A percentile compares a stretch with the other conserved stretches of the same genome.
phyloP scores from a whole-genome alignment of 225 moss, liverwort and hornwort genomes.

The Antitrichia curtipendula region DNA sequence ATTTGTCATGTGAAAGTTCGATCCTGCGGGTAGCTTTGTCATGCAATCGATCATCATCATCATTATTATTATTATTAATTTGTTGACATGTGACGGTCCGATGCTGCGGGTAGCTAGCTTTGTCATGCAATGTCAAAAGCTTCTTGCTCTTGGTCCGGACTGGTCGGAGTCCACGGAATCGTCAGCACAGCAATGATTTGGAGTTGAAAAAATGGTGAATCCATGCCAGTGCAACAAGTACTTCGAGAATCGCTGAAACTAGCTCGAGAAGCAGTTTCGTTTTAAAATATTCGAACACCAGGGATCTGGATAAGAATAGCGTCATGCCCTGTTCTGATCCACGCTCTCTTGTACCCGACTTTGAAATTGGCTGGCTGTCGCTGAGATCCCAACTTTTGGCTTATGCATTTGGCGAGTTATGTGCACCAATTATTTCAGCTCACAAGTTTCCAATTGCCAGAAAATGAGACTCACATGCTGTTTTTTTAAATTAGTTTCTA shows the following conservation, averaged over 20 bases:
- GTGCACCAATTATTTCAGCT: neutral
- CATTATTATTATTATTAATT: too few relatives aligned
- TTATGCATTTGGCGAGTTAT: neutral
- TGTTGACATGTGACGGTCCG: too few relatives aligned
- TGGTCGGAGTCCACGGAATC: neutral
- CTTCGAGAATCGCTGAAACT: neutral
- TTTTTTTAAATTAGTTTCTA: neutral
- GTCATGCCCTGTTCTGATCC: neutral
- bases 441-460: too few relatives aligned
- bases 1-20: too few relatives aligned
- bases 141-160: neutral
- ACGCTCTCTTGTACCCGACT: neutral
- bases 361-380: too few relatives aligned
- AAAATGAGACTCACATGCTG: neutral
- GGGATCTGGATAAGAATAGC: neutral
- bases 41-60: too few relatives aligned
- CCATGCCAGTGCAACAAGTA: too few relatives aligned
- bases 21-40: neutral
- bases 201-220: neutral
- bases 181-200: neutral
- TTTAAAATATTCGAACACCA: neutral
- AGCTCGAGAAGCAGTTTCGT: neutral
- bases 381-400: neutral
- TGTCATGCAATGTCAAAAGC: neutral
- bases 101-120: too few relatives aligned